A percentile compares a stretch with the other conserved stretches of the same genome.
phyloP scores from a whole-genome alignment of 139 green algal genomes.

The Chlorella sp. region DNA sequence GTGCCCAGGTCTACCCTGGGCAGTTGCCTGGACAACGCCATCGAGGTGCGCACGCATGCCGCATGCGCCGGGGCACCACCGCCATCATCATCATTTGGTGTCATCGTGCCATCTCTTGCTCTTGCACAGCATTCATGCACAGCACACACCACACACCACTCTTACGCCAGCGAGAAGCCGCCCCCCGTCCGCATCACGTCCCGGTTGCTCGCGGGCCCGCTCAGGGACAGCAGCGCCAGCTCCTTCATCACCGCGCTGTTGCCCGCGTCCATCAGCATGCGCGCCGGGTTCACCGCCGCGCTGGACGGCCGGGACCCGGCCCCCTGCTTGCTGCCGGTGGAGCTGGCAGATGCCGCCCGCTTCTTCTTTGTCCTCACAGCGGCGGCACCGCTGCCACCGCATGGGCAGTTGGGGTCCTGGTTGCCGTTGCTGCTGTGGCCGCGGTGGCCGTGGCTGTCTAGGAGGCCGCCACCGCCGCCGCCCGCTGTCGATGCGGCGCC shows the following conservation, averaged over 20 bases:
- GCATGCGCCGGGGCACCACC: too few relatives aligned
- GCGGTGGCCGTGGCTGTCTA: not conserved
- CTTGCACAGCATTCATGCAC: too few relatives aligned
- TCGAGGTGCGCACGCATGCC: too few relatives aligned
- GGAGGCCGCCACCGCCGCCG: not conserved
- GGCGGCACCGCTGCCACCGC: too few relatives aligned
- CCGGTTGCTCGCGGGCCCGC: not conserved
- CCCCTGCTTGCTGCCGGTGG: not conserved
- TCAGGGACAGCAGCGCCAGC: not conserved
- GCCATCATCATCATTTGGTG: too few relatives aligned
- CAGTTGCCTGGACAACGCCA: too few relatives aligned
- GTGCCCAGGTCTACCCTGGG: too few relatives aligned
- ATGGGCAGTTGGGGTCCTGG: not conserved
- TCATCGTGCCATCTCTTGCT: too few relatives aligned
- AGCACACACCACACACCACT: too few relatives aligned
- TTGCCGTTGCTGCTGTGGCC: not conserved
- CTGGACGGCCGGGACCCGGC: not conserved
- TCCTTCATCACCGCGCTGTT: conserved; percentile 6
- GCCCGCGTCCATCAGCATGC: not conserved
- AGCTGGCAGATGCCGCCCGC: not conserved
- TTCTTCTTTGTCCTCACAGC: not conserved
- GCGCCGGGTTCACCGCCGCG: not conserved
- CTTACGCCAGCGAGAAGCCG: not conserved
- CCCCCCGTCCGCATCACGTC: not conserved
- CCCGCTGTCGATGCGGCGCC: not conserved